Percentiles rank a stretch among this genome's conserved stretches.
phyloP scores from a whole-genome alignment of 2,329 filamentous ascomycete species.

The Thielaviopsis musarum region DNA sequence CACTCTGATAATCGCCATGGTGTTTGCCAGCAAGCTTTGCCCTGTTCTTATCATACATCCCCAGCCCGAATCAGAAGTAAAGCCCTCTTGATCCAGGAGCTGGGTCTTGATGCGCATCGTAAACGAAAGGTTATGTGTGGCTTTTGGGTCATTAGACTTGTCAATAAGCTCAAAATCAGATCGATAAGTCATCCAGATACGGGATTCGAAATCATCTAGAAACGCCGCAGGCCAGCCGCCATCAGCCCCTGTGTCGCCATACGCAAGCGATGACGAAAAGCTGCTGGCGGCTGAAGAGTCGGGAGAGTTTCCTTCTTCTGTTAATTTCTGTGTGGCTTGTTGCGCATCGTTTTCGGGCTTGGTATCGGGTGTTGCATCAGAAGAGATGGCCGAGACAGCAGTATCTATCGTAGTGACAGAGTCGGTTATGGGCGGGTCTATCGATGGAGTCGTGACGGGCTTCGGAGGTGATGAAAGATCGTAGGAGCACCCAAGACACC shows the following conservation, averaged over 20 bases:
- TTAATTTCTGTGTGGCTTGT: constrained; percentile 17
- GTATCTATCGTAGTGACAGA: constrained; percentile 1
- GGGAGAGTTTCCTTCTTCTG: constrained; percentile 24
- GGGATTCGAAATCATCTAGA: constrained; percentile 81
- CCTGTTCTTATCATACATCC: constrained; percentile 98
- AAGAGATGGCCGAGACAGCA: background rate
- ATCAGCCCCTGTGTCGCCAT: constrained; percentile 23
- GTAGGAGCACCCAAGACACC: constrained; percentile 55
- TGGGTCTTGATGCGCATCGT: constrained; percentile 70
- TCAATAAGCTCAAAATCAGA: constrained; percentile 72
- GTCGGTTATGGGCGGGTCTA: background rate
- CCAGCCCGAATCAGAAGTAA: constrained; percentile 90
- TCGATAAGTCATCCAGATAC: constrained; percentile 92
- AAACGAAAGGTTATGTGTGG: constrained; percentile 57
- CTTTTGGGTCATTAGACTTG: constrained; percentile 58
- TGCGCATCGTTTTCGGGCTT: background rate
- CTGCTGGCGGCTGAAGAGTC: constrained; percentile 33
- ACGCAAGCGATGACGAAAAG: constrained; percentile 33
- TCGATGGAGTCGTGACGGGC: background rate
- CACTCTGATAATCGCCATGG: constrained; percentile 52
- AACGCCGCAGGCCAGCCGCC: constrained; percentile 71
- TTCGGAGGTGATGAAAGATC: constrained; percentile 19
- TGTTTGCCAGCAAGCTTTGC: constrained; percentile 81
- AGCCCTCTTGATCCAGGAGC: constrained; percentile 61
- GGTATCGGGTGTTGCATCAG: background rate